These are phyloP conservation scores for Centrapalus pauciflorus DNA, from an alignment of 129 eudicot species.

Conservation along the genomic window DNA sequence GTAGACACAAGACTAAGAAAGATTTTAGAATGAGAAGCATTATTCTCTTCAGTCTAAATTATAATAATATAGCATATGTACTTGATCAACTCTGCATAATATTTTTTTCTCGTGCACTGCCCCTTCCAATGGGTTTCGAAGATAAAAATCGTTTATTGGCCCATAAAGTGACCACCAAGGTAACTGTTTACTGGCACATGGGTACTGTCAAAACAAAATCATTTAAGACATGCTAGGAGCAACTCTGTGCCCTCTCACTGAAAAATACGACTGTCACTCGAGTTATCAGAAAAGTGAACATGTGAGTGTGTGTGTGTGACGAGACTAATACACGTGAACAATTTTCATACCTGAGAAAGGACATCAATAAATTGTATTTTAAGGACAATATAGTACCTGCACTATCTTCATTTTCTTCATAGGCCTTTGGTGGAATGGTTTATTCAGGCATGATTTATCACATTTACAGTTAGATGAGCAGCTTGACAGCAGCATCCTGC, in stretches of 20 bases:
- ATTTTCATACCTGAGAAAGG: not conserved
- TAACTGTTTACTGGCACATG: not conserved
- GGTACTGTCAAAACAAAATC: not conserved
- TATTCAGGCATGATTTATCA: slow-evolving; percentile 73
- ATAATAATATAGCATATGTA: not conserved
- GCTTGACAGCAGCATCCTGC: slow-evolving; percentile 86
- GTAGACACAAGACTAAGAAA: not conserved
- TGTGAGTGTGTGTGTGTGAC: too few species aligned
- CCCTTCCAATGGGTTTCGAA: too few species aligned
- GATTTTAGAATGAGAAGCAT: not conserved
- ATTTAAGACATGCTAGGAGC: not conserved
- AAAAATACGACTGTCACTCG: not conserved
- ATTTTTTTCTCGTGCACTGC: too few species aligned
- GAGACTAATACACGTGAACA: not conserved
- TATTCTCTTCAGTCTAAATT: not conserved
- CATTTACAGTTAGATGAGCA: slow-evolving; percentile 91
- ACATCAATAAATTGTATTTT: not conserved
- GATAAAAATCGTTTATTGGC: too few species aligned
- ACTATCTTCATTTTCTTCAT: slow-evolving; percentile 80
- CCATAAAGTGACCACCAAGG: too few species aligned
- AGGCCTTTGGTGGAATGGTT: slow-evolving; percentile 81
- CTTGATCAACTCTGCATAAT: too few species aligned
- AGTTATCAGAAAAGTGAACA: not conserved
- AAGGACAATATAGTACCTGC: slow-evolving; percentile 40
- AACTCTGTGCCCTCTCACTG: not conserved